Percentiles rank a stretch among this genome's conserved stretches.
Conservation (phyloP, 2,329 filamentous ascomycete species). For the Aspergillus candidus region DNA sequence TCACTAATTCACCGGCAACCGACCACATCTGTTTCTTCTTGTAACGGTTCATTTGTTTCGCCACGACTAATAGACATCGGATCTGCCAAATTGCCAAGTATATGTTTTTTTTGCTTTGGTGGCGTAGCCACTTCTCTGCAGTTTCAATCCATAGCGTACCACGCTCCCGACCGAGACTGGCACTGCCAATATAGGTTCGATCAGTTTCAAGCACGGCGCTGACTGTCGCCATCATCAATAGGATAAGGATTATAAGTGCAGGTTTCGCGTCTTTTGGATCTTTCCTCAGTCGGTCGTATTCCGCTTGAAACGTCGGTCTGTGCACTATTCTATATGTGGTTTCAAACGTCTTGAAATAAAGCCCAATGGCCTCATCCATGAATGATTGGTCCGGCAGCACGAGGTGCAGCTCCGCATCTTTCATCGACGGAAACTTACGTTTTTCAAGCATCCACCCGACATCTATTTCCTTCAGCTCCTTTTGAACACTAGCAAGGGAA, state of each 20-base stretch:
- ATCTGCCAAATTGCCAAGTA: conserved; percentile 46
- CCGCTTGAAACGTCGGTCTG: conserved; percentile 16
- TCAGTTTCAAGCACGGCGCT: conserved; percentile 10
- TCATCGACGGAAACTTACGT: conserved; percentile 1
- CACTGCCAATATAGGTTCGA: conserved; percentile 14
- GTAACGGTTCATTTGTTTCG: conserved; percentile 43
- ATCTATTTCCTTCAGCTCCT: conserved; percentile 16
- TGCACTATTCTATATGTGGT: conserved; percentile 19
- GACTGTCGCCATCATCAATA: conserved; percentile 17
- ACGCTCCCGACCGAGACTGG: conserved; percentile 13
- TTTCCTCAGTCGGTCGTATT: conserved; percentile 16
- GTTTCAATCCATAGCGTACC: conserved; percentile 15
- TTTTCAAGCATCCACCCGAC: conserved; percentile 16
- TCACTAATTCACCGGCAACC: conserved; percentile 41
- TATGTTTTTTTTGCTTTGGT: conserved; percentile 47
- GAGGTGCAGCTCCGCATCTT: conserved; percentile 11
- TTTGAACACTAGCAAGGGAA: conserved; percentile 15
- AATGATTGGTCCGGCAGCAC: conserved; percentile 17
- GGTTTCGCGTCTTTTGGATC: conserved; percentile 10
- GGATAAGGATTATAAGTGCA: conserved; percentile 14
- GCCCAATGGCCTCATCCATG: conserved; percentile 14
- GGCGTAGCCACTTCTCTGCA: conserved; percentile 13
- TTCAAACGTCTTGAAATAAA: conserved; percentile 21
- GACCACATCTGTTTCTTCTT: conserved; percentile 49
- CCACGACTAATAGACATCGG: conserved; percentile 42